Evolutionary conservation across 2,329 filamentous ascomycete species (phyloP).

Genomic region (Fusarium sp.): DNA sequence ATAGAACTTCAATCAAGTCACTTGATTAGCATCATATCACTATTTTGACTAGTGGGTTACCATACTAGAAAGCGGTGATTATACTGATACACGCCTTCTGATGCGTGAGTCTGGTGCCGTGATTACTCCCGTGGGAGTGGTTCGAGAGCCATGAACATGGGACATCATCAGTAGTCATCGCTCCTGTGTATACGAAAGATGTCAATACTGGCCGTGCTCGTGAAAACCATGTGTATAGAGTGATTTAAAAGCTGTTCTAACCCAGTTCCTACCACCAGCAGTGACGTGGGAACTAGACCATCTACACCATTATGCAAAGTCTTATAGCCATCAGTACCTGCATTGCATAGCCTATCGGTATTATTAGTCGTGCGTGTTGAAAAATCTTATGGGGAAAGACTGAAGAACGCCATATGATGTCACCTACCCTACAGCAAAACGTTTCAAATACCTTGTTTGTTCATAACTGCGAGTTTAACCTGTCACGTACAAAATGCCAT

Average conservation of each 20-base stretch:
- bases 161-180: background rate
- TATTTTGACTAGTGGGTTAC: background rate
- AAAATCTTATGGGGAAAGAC: background rate
- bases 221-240: background rate
- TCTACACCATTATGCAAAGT: background rate
- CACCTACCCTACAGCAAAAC: background rate
- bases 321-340: too few species aligned
- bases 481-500: background rate
- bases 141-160: background rate
- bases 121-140: background rate
- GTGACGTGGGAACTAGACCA: background rate
- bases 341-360: background rate
- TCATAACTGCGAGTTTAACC: background rate
- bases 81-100: background rate
- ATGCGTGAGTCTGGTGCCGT: background rate
- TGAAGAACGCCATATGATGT: too few species aligned
- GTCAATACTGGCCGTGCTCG: background rate
- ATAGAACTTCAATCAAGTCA: conserved; percentile 19
- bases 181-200: background rate
- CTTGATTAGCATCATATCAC: conserved; percentile 1
- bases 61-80: background rate
- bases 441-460: background rate
- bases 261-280: background rate
- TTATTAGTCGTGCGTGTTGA: background rate
- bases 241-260: background rate